Conservation (phyloP, 1,284 basidiomycete species). For the Ganoderma sp. region DNA sequence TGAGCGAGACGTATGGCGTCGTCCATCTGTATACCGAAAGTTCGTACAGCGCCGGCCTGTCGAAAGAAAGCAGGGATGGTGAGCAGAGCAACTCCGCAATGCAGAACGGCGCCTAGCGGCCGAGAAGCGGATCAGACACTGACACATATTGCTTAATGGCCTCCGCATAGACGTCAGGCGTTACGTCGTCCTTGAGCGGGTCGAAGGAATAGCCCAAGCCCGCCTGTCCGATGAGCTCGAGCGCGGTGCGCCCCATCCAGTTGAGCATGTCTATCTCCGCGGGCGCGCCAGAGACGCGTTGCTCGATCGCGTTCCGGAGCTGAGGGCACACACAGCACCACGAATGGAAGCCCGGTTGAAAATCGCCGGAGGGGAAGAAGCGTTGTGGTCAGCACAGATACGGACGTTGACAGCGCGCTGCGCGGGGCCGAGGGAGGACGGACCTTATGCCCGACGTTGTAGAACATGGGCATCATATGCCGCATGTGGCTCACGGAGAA, state of each 20-base stretch:
- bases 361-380: conserved; percentile 10
- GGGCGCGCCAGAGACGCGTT: conserved; percentile 27
- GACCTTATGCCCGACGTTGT: conserved; percentile 33
- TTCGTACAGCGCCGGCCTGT: conserved; percentile 30
- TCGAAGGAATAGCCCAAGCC: conserved; percentile 47
- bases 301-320: conserved; percentile 35
- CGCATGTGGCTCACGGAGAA: conserved; percentile 34
- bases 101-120: neutral
- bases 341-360: conserved; percentile 8
- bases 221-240: conserved; percentile 46
- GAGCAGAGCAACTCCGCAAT: neutral
- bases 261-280: conserved; percentile 42
- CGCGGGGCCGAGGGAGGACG: conserved; percentile 23
- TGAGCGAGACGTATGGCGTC: conserved; percentile 28
- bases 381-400: conserved; percentile 3
- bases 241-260: conserved; percentile 44
- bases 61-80: conserved; percentile 2
- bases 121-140: conserved; percentile 16
- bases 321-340: conserved; percentile 21
- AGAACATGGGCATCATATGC: conserved; percentile 33
- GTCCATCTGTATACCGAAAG: conserved; percentile 30
- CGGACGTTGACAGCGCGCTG: neutral
- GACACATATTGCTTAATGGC: conserved; percentile 40
- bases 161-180: conserved; percentile 37
- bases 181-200: conserved; percentile 37